Conservation (phyloP, 768 basidiomycete genomes). For the Suillus ampliporus region DNA sequence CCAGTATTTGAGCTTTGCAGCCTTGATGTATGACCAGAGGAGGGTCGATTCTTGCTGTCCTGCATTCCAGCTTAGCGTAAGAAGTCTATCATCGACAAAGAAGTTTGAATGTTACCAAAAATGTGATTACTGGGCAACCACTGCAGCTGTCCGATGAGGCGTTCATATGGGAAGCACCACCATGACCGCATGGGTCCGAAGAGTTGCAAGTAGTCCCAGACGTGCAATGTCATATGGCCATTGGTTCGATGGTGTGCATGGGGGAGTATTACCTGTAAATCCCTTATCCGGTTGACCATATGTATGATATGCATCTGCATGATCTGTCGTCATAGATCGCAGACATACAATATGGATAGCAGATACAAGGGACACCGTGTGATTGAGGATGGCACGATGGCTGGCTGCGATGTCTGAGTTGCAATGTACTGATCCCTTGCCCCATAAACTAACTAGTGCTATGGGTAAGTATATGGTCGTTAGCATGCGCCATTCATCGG, state of each 20-base stretch:
- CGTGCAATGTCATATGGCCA: slow-evolving; percentile 37
- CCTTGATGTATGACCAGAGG: slow-evolving; percentile 21
- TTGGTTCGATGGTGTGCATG: slow-evolving; percentile 25
- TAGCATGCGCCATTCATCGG: slow-evolving; percentile 42
- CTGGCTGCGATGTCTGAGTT: neutral
- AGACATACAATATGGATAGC: slow-evolving; percentile 30
- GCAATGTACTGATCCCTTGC: slow-evolving; percentile 7
- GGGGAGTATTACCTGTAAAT: slow-evolving; percentile 26
- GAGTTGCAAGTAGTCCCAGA: slow-evolving; percentile 37
- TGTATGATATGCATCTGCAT: slow-evolving; percentile 17
- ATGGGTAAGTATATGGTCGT: slow-evolving; percentile 40
- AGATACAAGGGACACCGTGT: slow-evolving; percentile 37
- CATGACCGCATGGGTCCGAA: slow-evolving; percentile 46
- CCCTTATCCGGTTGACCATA: slow-evolving; percentile 27
- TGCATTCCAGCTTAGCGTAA: slow-evolving; percentile 1
- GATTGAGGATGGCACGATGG: slow-evolving; percentile 19
- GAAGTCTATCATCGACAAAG: neutral
- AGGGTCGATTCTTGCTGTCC: slow-evolving; percentile 18
- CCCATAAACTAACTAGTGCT: slow-evolving; percentile 39
- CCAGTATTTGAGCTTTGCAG: slow-evolving; percentile 20
- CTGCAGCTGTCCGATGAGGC: slow-evolving; percentile 30
- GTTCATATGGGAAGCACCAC: slow-evolving; percentile 36
- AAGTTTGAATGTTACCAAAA: slow-evolving; percentile 40
- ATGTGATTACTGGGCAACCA: slow-evolving; percentile 29
- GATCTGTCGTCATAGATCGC: slow-evolving; percentile 16